These are phyloP conservation scores for Glomus cerebriforme DNA, from an alignment of 192 early-diverging fungal genomes.

Conservation along the genomic window DNA sequence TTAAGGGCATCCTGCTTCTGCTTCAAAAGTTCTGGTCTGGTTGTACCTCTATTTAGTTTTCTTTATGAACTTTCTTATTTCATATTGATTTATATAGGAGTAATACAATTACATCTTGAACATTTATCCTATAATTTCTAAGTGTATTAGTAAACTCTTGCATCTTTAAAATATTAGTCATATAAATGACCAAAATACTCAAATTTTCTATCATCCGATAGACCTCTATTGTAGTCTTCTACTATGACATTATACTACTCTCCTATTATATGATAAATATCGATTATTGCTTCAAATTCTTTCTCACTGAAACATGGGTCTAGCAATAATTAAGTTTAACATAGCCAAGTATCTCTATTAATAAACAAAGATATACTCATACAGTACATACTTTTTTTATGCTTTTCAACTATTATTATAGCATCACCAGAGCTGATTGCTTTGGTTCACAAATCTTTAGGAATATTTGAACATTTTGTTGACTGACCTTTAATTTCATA, in stretches of 20 bases:
- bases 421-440: neutral
- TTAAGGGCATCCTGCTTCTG: too few species aligned
- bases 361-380: neutral
- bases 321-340: neutral
- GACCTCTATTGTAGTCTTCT: neutral
- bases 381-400: neutral
- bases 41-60: too few species aligned
- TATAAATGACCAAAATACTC: too few species aligned
- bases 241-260: neutral
- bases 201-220: neutral
- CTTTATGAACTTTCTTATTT: too few species aligned
- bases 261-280: neutral
- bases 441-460: neutral
- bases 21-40: too few species aligned
- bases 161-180: too few species aligned
- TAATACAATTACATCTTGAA: too few species aligned
- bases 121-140: too few species aligned
- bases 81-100: too few species aligned
- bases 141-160: too few species aligned
- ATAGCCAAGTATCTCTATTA: neutral
- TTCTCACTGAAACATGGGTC: neutral
- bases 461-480: neutral
- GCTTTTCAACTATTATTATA: neutral
- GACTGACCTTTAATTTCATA: neutral
- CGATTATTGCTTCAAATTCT: neutral